Percentiles rank a stretch among this genome's conserved stretches.
These are phyloP conservation scores for Podospora anserina DNA, from an alignment of 495 filamentous ascomycete species.

Conservation along the genomic window DNA sequence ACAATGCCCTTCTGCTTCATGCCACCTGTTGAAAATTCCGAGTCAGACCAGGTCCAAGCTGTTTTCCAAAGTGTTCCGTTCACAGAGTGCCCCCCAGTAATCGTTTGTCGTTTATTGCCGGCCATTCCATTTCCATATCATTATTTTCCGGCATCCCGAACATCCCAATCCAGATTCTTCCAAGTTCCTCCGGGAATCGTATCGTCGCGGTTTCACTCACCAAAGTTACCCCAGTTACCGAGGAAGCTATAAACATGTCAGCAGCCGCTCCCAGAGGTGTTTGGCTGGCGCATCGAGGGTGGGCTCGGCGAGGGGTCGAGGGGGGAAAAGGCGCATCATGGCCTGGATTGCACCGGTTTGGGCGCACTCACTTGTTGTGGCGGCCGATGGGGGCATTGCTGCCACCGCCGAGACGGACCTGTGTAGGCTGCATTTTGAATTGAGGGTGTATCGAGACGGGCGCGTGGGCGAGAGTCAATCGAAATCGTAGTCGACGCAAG, in stretches of 20 bases:
- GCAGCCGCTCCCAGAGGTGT: conserved; percentile 11
- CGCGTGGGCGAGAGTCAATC: conserved; percentile 25
- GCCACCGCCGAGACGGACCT: conserved; percentile 50
- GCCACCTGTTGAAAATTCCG: conserved; percentile 33
- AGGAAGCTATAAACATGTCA: conserved; percentile 63
- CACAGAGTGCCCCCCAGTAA: not conserved
- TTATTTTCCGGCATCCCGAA: not conserved
- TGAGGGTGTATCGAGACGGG: conserved; percentile 21
- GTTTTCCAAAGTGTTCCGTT: not conserved
- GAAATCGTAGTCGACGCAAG: conserved; percentile 29
- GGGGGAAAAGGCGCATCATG: conserved; percentile 23
- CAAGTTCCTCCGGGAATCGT: not conserved
- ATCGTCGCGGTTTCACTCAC: conserved; percentile 50
- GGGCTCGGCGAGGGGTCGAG: not conserved
- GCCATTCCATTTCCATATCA: conserved; percentile 2
- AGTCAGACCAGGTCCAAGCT: conserved; percentile 19
- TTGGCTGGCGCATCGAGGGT: not conserved
- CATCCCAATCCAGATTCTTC: not conserved
- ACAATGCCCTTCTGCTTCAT: conserved; percentile 57
- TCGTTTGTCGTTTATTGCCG: conserved; percentile 4
- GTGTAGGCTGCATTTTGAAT: conserved; percentile 63
- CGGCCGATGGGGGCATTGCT: conserved; percentile 55
- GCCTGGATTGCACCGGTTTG: conserved; percentile 2
- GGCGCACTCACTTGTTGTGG: conserved; percentile 64
- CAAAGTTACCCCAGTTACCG: conserved; percentile 81